Base-by-base conservation (phyloP, 441 rosid genomes). In the Corymbia citriodora region DNA sequence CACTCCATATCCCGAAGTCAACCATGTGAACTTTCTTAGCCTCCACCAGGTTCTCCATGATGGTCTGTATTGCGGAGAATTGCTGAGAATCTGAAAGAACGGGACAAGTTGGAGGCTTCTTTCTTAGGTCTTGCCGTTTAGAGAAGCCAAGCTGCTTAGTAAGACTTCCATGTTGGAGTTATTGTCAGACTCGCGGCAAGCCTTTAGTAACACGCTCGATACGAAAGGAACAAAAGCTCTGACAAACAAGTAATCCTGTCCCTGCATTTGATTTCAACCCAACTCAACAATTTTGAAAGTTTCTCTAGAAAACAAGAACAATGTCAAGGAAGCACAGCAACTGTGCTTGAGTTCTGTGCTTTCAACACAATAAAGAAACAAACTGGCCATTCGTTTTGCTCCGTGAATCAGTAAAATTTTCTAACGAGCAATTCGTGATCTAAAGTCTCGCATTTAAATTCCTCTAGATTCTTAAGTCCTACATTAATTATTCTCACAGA, bases 221-320 rank as follows among this genome's bases (percentile, higher is more conserved):
- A 90, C 92, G 48, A 96, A 94, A 33, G 98, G 93, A 17, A 93
- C 94, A 87, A 95, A 95, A 31, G 92, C 91, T 81, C 96, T 96
- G 27, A 96, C 97, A 89, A 97, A 97, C 83, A 93, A 52, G 89
- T 95, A 97, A 90, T 97, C 98, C 92, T 96, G 99, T 53, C 92
- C 97, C 97, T 96, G 96, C 54, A 93, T 52, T 74, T 36, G 23
- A 18, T 74, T 33, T 23, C 68, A 54, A 87, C 10, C 88, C 61
- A 55, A 36, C 70, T 87, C 13, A 5, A 5, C 48, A 79, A 79
- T 13, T 79, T 23, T 4, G 25, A 4, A 23, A 79, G 1, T 23
- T 23, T 45, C 45, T 79, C 52, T 45, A 1, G 85, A 40, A 40
- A 23, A 79, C 10, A 23, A 11, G 52, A 40, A 79, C 45, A 79